Conservation (phyloP, 1,284 basidiomycete genomes). For the Austroboletus rostrupii region DNA sequence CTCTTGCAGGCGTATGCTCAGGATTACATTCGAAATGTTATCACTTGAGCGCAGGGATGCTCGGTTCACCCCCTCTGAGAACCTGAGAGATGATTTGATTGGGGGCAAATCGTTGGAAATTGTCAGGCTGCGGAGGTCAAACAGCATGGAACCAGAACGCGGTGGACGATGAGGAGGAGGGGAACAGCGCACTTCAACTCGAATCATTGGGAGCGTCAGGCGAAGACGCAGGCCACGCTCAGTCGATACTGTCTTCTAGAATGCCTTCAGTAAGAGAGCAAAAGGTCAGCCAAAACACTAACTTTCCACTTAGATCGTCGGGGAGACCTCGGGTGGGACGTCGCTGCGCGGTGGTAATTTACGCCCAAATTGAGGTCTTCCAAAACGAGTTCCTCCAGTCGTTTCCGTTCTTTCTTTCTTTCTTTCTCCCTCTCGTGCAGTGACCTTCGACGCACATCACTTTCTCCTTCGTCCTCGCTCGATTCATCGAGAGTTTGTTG, state of each 20-base stretch:
- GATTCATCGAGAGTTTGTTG: constrained; percentile 6
- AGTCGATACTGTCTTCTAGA: constrained; percentile 12
- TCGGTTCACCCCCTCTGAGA: constrained; percentile 29
- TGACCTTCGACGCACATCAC: constrained; percentile 22
- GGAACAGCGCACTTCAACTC: constrained; percentile 58
- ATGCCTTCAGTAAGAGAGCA: constrained; percentile 7
- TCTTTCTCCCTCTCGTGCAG: constrained; percentile 20
- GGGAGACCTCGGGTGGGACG: constrained; percentile 7
- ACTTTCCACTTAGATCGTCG: constrained; percentile 22
- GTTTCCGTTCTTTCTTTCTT: constrained; percentile 34
- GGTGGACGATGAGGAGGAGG: constrained; percentile 37
- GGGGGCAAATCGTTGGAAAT: constrained; percentile 35
- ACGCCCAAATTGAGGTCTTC: constrained; percentile 52
- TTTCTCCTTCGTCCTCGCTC: constrained; percentile 11
- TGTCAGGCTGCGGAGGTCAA: constrained; percentile 58
- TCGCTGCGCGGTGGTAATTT: constrained; percentile 38
- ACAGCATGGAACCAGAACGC: constrained; percentile 64
- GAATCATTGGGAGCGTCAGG: constrained; percentile 48
- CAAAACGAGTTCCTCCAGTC: constrained; percentile 48
- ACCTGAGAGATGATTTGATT: constrained; percentile 35
- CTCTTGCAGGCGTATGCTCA: constrained; percentile 35
- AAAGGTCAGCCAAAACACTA: constrained; percentile 1
- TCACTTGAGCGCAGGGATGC: background rate
- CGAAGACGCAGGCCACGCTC: constrained; percentile 9
- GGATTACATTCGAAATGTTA: constrained; percentile 11